phyloP scores from a whole-genome alignment of 2,329 filamentous ascomycete genomes.

The Aspergillus arachidicola region DNA sequence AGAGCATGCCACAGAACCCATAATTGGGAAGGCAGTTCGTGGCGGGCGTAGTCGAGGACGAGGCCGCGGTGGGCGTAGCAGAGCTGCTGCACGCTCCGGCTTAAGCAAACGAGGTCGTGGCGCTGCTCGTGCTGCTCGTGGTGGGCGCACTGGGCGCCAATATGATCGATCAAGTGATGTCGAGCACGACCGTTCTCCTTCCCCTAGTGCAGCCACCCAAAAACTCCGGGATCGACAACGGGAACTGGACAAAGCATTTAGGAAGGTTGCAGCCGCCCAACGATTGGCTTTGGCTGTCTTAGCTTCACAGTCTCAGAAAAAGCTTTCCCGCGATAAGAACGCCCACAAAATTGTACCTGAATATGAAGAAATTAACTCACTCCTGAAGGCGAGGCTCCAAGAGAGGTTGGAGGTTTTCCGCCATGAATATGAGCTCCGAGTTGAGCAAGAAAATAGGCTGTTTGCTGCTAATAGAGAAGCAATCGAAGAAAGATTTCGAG shows the following conservation, averaged over 20 bases:
- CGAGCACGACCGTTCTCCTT: slow-evolving; percentile 36
- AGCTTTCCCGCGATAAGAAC: slow-evolving; percentile 44
- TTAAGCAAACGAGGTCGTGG: slow-evolving; percentile 30
- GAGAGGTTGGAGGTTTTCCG: slow-evolving; percentile 32
- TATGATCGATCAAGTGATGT: slow-evolving; percentile 34
- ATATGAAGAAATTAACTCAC: slow-evolving; percentile 38
- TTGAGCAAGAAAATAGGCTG: slow-evolving; percentile 32
- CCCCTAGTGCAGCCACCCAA: slow-evolving; percentile 39
- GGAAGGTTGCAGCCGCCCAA: slow-evolving; percentile 44
- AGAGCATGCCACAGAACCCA: slow-evolving; percentile 21
- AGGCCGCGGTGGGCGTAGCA: slow-evolving; percentile 38
- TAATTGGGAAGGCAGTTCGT: slow-evolving; percentile 27
- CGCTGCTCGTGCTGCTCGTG: slow-evolving; percentile 30
- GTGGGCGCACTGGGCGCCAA: slow-evolving; percentile 26
- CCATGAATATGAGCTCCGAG: slow-evolving; percentile 36
- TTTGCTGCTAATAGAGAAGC: slow-evolving; percentile 34
- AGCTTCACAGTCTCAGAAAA: slow-evolving; percentile 41
- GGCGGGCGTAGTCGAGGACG: slow-evolving; percentile 37
- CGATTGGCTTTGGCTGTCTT: slow-evolving; percentile 43
- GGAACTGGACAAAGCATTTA: slow-evolving; percentile 46
- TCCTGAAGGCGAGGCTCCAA: slow-evolving; percentile 32
- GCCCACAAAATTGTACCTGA: slow-evolving; percentile 44
- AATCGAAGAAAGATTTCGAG: slow-evolving; percentile 36
- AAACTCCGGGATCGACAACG: slow-evolving; percentile 45
- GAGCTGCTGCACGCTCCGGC: slow-evolving; percentile 28